Evolutionary conservation across 768 basidiomycete species (phyloP).

Genomic region (Porpolomopsis calyptriformis): DNA sequence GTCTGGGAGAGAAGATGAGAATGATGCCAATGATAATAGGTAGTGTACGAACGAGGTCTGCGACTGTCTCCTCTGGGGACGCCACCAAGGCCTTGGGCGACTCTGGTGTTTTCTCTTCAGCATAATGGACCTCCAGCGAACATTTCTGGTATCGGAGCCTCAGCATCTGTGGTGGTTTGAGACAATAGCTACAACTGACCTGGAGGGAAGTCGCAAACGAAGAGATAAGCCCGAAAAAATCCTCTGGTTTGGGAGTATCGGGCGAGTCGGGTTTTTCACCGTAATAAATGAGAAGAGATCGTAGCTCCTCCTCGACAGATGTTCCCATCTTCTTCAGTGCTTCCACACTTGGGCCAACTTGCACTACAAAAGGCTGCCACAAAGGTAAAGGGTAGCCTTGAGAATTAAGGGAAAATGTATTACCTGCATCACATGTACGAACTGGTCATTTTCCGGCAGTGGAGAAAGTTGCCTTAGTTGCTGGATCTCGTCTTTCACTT

Average conservation of each 20-base stretch:
- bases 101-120: conserved; percentile 26
- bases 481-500: conserved; percentile 47
- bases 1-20: conserved; percentile 26
- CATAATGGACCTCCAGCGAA: conserved; percentile 53
- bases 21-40: background rate
- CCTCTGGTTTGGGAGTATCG: conserved; percentile 65
- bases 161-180: background rate
- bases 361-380: conserved; percentile 37
- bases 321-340: conserved; percentile 53
- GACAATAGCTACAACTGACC: conserved; percentile 26
- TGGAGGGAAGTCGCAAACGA: conserved; percentile 66
- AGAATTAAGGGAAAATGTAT: background rate
- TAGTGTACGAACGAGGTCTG: conserved; percentile 16
- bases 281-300: conserved; percentile 55
- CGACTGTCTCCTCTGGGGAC: conserved; percentile 12
- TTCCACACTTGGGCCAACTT: conserved; percentile 44
- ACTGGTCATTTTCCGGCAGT: conserved; percentile 42
- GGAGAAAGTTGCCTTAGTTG: conserved; percentile 24
- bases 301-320: conserved; percentile 50
- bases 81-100: conserved; percentile 18
- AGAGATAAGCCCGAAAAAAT: conserved; percentile 68
- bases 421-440: conserved; percentile 63
- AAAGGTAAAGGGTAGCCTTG: background rate
- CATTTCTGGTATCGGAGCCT: conserved; percentile 44
- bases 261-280: conserved; percentile 61